Evolutionary conservation across 441 rosid genomes (phyloP).

Genomic region (Euphorbia schlechtendalii): DNA sequence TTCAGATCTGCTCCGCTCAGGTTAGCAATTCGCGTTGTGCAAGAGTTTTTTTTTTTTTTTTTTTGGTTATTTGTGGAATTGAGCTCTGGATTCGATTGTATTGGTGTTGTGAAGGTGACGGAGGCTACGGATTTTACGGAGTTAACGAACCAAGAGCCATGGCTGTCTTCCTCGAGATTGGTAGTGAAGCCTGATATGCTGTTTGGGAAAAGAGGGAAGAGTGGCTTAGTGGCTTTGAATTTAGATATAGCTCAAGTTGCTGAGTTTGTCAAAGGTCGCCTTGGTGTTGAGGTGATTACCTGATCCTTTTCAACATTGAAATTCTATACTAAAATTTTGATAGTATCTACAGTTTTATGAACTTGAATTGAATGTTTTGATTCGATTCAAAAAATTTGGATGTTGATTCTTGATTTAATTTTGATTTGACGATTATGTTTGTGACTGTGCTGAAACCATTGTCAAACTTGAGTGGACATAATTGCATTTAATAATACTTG

Average conservation of each 20-base stretch:
- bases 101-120: conserved; percentile 44
- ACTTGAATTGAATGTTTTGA: too few relatives aligned
- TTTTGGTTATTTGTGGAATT: background rate
- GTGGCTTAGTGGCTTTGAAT: conserved; percentile 81
- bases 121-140: conserved; percentile 70
- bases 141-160: conserved; percentile 61
- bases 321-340: too few relatives aligned
- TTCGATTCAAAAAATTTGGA: too few relatives aligned
- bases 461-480: too few relatives aligned
- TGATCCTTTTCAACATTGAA: too few relatives aligned
- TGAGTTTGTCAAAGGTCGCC: conserved; percentile 75
- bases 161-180: conserved; percentile 78
- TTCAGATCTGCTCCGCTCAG: conserved; percentile 40
- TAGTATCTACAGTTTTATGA: too few relatives aligned
- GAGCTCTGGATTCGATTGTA: background rate
- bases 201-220: conserved; percentile 90
- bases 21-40: too few relatives aligned
- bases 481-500: conserved; percentile 6
- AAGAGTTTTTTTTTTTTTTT: too few relatives aligned
- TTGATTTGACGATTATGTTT: too few relatives aligned
- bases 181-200: conserved; percentile 96
- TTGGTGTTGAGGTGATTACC: conserved; percentile 70
- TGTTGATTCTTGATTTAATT: too few relatives aligned
- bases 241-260: conserved; percentile 91
- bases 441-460: too few relatives aligned